Base-by-base conservation (phyloP, 83 land plant species). In the Thuja plicata region DNA sequence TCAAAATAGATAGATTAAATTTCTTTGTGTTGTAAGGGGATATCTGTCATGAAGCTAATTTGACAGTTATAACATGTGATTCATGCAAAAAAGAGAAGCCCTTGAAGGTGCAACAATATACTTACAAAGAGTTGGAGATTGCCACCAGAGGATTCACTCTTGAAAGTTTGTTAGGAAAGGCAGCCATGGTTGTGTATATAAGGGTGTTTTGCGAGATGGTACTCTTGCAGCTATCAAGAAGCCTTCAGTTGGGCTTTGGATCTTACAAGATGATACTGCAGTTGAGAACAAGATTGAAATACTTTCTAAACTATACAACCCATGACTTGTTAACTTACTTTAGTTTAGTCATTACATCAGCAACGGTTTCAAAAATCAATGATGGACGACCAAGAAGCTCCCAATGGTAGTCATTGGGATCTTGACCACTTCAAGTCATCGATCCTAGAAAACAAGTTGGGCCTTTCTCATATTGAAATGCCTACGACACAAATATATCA, bases 251-350 rank as follows among this genome's bases (percentile, higher is more conserved):
- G 84, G 89, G 35, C 73, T 62, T 1, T 41, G 27, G 10, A 40
- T 81, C 40, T 21, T 81, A 21, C 77, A 88, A 41, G 89, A 85
- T 38, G 89, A 87, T 8, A 90, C 81, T 87, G 97, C 95, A 35
- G 94, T 95, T 84, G 96, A 95, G 41, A 97, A 97, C 86, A 98
- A 97, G 93, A 92, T 96, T 85, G 91, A 89, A 50, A 92, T 94
- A 70, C 92, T 97, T 21, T 94, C 98, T 32, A 89, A 91, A 82
- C 91, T 96, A 71, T 90, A 88, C 76, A 94, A 92, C 88, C 95
- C 95, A 3, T 82, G 97, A 12, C 88, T 97, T 35, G 98, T 96
- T 27, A 96, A 95, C 84, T 91, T 96, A 30, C 79, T 96, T 2
- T 98, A 98, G 8, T 96, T 93, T 88, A 89, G 96, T 38, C 85